Evolutionary conservation across 1,284 basidiomycete species (phyloP).

Genomic region (Prillingera fragicola): DNA sequence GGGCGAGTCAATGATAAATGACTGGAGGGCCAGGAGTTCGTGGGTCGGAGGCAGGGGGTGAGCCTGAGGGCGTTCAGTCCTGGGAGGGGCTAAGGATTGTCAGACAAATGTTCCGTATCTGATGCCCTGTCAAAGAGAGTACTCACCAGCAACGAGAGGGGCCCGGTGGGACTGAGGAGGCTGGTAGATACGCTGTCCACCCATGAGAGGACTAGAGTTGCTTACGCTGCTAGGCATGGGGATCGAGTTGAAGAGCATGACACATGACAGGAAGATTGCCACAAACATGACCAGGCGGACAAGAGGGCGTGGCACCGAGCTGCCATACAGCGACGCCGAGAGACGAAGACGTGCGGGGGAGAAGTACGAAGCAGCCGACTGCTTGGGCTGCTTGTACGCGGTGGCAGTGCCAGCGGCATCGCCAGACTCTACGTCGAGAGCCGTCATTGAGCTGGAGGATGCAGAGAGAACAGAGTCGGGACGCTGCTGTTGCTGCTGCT

Average conservation of each 20-base stretch:
- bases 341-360: conserved; percentile 9
- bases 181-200: too few relatives aligned
- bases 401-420: too few relatives aligned
- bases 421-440: too few relatives aligned
- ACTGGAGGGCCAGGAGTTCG: conserved; percentile 46
- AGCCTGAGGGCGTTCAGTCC: conserved; percentile 19
- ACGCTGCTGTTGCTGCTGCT: conserved; percentile 4
- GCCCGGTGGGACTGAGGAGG: too few relatives aligned
- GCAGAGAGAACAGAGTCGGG: too few relatives aligned
- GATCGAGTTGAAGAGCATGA: conserved; percentile 19
- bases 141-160: conserved; percentile 16
- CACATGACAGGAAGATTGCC: conserved; percentile 21
- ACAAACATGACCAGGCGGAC: conserved; percentile 30
- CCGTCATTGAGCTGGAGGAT: too few relatives aligned
- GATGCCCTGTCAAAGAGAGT: background rate
- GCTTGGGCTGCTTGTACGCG: too few relatives aligned
- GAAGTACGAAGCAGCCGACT: too few relatives aligned
- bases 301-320: conserved; percentile 36
- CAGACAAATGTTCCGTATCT: background rate
- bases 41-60: conserved; percentile 36
- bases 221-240: background rate
- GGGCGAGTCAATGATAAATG: conserved; percentile 36
- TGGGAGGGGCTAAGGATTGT: conserved; percentile 9
- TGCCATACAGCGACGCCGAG: too few relatives aligned
- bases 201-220: too few relatives aligned